phyloP scores from a whole-genome alignment of 192 early-diverging fungal species.

The Gonapodya prolifera region DNA sequence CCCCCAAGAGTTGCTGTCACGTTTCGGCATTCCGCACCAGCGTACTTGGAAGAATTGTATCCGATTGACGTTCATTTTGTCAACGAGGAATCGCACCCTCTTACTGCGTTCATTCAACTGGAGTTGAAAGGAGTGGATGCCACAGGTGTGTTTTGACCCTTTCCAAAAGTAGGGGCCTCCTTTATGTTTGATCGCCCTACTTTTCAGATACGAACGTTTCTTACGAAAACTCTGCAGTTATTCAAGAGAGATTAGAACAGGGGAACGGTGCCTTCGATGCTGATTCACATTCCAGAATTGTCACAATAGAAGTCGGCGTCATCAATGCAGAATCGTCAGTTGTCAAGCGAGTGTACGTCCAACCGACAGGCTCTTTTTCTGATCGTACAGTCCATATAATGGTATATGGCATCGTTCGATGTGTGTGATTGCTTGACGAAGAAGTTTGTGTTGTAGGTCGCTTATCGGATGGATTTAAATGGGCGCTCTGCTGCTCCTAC shows the following conservation, averaged over 20 bases:
- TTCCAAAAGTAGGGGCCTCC: background rate
- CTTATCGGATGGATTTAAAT: background rate
- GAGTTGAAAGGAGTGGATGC: background rate
- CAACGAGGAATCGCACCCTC: background rate
- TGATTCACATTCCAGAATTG: background rate
- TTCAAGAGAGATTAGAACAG: background rate
- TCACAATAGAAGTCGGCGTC: background rate
- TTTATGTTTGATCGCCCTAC: background rate
- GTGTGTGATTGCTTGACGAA: too few species aligned
- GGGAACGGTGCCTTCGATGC: background rate
- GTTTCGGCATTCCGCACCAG: background rate
- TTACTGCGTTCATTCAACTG: background rate
- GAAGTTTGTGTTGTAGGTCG: too few species aligned
- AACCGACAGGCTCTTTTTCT: background rate
- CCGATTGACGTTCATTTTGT: background rate
- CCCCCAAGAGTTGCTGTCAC: background rate
- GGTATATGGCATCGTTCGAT: too few species aligned
- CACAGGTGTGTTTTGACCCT: background rate
- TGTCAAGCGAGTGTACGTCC: background rate
- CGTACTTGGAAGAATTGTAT: background rate
- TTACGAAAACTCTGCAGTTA: background rate
- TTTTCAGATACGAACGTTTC: background rate
- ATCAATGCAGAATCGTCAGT: background rate
- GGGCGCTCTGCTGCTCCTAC: background rate
- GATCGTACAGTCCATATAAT: background rate